These are phyloP conservation scores for Spizellomyces punctatus DNA, from an alignment of 192 early-diverging fungal species.

Conservation along the genomic window DNA sequence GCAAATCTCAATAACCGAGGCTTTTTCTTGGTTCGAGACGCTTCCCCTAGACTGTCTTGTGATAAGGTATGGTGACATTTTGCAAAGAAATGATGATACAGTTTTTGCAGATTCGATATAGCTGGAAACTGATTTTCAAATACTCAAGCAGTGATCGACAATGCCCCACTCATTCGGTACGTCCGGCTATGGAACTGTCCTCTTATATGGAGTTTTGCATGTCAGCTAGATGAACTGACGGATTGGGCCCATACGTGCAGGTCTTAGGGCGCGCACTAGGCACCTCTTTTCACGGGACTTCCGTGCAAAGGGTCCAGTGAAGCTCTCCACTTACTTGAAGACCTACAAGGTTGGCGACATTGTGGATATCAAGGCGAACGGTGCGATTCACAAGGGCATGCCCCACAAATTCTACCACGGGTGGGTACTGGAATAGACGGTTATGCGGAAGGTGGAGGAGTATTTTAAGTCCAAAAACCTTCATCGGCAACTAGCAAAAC, in stretches of 20 bases:
- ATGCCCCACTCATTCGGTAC: conserved; percentile 52
- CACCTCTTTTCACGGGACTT: conserved; percentile 97
- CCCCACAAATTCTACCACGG: conserved; percentile 99
- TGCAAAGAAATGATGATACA: too few relatives aligned
- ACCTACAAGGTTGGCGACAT: conserved; percentile 99
- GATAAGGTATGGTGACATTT: too few relatives aligned
- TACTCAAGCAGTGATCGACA: conserved; percentile 12
- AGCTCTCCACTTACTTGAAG: conserved; percentile 97
- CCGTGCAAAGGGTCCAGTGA: conserved; percentile 90
- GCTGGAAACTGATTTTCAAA: too few relatives aligned
- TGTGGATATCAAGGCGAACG: conserved; percentile 99
- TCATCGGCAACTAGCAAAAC: conserved; percentile 67
- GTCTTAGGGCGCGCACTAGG: conserved; percentile 95
- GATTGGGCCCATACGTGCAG: conserved; percentile 13
- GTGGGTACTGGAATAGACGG: conserved; percentile 37
- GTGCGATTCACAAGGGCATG: conserved; percentile 99
- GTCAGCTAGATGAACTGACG: too few relatives aligned
- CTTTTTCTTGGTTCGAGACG: too few relatives aligned
- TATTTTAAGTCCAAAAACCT: too few relatives aligned
- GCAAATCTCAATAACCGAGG: too few relatives aligned
- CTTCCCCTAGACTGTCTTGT: too few relatives aligned
- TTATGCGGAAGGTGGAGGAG: too few relatives aligned
- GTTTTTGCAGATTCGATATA: too few relatives aligned
- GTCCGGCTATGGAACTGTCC: background rate
- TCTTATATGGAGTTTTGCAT: too few relatives aligned